phyloP scores from a whole-genome alignment of 495 filamentous ascomycete genomes.

The Bacidia rubella region DNA sequence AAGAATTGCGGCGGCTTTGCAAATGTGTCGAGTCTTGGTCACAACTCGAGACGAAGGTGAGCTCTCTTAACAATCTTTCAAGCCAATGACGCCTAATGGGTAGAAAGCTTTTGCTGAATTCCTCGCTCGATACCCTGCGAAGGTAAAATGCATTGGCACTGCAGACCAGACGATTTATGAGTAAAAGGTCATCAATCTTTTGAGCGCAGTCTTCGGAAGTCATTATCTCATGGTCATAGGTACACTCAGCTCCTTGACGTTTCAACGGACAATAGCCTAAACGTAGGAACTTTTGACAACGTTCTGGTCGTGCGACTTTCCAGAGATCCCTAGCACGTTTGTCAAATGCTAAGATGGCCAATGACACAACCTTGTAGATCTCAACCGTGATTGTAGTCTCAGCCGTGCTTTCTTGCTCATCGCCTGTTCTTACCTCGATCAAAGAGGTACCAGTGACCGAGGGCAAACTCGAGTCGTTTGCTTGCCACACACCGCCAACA shows the following conservation, averaged over 20 bases:
- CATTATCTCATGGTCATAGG: neutral
- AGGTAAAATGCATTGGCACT: constrained; percentile 11
- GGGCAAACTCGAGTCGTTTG: neutral
- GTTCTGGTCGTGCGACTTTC: neutral
- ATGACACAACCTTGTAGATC: neutral
- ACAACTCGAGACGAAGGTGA: constrained; percentile 13
- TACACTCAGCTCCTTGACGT: neutral
- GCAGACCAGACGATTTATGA: constrained; percentile 10
- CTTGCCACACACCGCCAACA: neutral
- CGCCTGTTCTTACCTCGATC: neutral
- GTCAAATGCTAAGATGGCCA: neutral
- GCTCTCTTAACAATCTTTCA: constrained; percentile 10
- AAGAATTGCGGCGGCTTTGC: neutral
- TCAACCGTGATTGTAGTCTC: neutral
- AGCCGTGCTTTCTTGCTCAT: neutral
- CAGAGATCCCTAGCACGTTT: neutral
- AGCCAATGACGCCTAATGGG: constrained; percentile 15
- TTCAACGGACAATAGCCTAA: neutral
- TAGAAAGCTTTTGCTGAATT: constrained; percentile 6
- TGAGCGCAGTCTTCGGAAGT: constrained; percentile 1
- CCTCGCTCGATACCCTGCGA: constrained; percentile 1
- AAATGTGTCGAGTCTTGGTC: constrained; percentile 11
- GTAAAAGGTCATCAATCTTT: constrained; percentile 8
- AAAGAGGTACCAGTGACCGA: neutral
- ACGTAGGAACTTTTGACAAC: neutral